phyloP scores from a whole-genome alignment of 257 asterid genomes.

The Henckelia pumila region DNA sequence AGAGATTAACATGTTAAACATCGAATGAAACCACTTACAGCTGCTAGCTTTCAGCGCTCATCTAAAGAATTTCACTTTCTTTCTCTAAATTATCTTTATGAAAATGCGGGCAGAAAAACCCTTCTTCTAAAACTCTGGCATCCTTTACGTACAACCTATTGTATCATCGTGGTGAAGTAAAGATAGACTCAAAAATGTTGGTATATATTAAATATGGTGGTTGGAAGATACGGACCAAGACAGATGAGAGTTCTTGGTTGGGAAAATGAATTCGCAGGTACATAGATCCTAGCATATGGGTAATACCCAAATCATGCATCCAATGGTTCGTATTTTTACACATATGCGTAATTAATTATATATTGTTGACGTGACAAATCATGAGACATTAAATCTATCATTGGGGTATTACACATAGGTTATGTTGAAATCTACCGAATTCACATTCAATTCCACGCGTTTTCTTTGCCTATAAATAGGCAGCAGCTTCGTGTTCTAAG shows the following conservation, averaged over 20 bases:
- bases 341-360: no score
- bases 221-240: no score
- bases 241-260: neutral
- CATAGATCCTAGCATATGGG: no score
- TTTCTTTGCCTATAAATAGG: conserved; percentile 30
- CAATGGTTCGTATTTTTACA: no score
- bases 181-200: neutral
- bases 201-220: no score
- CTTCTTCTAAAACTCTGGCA: conserved; percentile 15
- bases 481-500: no score
- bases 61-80: conserved; percentile 45
- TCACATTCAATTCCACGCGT: conserved; percentile 34
- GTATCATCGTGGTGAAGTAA: neutral
- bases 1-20: conserved; percentile 14
- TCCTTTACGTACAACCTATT: neutral
- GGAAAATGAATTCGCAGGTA: no score
- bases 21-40: conserved; percentile 33
- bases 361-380: no score
- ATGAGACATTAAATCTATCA: no score
- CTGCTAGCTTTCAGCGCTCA: conserved; percentile 32
- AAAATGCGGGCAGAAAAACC: conserved; percentile 56
- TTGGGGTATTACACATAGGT: no score
- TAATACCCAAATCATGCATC: no score
- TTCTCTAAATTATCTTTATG: conserved; percentile 66
- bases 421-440: no score